Conservation (phyloP, 1,284 basidiomycete genomes). For the Boletellus deceptivus region DNA sequence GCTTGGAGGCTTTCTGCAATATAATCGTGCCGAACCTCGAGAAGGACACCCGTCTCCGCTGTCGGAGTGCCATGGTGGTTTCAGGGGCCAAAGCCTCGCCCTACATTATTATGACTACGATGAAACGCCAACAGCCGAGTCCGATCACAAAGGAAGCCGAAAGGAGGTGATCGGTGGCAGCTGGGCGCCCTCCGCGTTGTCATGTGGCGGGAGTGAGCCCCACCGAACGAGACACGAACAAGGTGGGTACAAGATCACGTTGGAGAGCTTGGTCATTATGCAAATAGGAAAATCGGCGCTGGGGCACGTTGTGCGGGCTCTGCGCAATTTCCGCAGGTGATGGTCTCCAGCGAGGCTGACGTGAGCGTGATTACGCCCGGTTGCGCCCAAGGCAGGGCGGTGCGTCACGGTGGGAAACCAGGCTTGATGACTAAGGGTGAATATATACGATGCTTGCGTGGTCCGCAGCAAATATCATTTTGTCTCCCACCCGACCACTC, state of each 20-base stretch:
- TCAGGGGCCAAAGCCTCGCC: conserved; percentile 1
- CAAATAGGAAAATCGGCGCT: conserved; percentile 2
- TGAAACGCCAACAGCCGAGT: conserved; percentile 15
- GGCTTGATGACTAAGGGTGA: conserved; percentile 34
- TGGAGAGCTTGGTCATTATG: conserved; percentile 2
- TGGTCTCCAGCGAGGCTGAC: conserved; percentile 16
- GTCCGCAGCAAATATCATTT: conserved; percentile 28
- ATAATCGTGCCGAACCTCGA: too few relatives aligned
- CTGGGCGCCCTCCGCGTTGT: conserved; percentile 19
- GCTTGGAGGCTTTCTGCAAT: not conserved
- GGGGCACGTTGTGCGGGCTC: conserved; percentile 3
- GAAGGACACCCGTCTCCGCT: too few relatives aligned
- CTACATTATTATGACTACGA: not conserved
- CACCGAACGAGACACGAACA: conserved; percentile 2
- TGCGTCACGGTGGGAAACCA: conserved; percentile 28
- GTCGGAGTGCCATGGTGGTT: not conserved
- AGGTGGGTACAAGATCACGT: not conserved
- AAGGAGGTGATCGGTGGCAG: conserved; percentile 31
- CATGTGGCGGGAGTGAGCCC: conserved; percentile 8
- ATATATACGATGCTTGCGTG: conserved; percentile 38
- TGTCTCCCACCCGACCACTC: conserved; percentile 8
- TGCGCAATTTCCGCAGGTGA: conserved; percentile 21
- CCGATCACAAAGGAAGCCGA: conserved; percentile 25
- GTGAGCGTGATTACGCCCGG: conserved; percentile 20
- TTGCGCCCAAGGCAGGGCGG: conserved; percentile 21